A percentile compares a stretch with the other conserved stretches of the same genome.
Conservation (phyloP, 2,329 filamentous ascomycete genomes). For the Plenodomus biglobosus region DNA sequence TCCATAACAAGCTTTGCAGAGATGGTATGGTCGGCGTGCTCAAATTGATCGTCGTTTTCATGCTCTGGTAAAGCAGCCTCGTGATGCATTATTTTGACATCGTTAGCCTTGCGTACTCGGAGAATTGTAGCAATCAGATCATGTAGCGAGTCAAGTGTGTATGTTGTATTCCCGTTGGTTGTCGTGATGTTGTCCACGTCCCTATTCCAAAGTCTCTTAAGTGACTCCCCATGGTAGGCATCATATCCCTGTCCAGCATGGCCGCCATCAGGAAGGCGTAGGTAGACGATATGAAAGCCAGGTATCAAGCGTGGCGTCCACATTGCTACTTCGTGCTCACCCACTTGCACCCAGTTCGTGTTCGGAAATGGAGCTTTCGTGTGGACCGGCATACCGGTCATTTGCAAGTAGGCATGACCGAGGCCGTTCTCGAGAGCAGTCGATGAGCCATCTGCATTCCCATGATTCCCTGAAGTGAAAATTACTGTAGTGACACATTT, state of each 20-base stretch:
- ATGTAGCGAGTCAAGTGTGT: constrained; percentile 23
- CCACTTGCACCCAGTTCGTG: constrained; percentile 9
- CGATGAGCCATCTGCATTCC: constrained; percentile 16
- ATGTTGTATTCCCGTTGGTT: constrained; percentile 20
- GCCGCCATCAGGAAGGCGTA: constrained; percentile 30
- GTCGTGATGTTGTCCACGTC: constrained; percentile 20
- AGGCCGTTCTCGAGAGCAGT: constrained; percentile 23
- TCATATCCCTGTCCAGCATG: constrained; percentile 23
- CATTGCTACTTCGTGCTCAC: constrained; percentile 8
- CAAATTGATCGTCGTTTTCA: constrained; percentile 10
- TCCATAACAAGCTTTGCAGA: constrained; percentile 33
- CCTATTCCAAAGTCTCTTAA: constrained; percentile 25
- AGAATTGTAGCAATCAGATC: constrained; percentile 20
- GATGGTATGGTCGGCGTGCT: constrained; percentile 29
- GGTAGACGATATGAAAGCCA: constrained; percentile 29
- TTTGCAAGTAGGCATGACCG: constrained; percentile 25
- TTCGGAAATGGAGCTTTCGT: constrained; percentile 3
- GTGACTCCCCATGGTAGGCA: constrained; percentile 11
- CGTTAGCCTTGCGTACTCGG: constrained; percentile 12
- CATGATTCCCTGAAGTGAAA: constrained; percentile 29
- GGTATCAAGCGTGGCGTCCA: constrained; percentile 12
- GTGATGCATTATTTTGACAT: constrained; percentile 27
- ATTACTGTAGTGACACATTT: constrained; percentile 31
- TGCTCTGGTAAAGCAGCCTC: constrained; percentile 15
- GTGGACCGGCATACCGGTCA: constrained; percentile 11